phyloP scores from a whole-genome alignment of 108 stramenopile species.

The Tribonema minus region DNA sequence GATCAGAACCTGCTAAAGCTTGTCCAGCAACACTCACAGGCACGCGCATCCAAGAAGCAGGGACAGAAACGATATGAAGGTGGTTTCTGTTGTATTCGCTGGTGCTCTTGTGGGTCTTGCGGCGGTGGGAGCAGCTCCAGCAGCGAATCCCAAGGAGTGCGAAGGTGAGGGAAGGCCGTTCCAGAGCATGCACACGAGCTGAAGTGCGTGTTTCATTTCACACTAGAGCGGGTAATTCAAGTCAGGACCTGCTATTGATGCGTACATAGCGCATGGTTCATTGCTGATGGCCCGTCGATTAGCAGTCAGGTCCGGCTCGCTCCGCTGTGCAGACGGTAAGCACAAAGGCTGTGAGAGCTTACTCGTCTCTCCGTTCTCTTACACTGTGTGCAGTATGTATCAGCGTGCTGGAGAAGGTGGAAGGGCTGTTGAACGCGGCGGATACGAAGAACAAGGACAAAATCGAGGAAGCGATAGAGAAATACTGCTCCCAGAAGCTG shows the following conservation, averaged over 20 bases:
- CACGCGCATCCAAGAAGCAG: no score
- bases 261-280: not conserved
- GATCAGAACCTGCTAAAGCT: no score
- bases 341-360: no score
- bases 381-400: slow-evolving; percentile 49
- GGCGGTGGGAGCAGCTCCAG: not conserved
- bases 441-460: slow-evolving; percentile 51
- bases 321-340: no score
- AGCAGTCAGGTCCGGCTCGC: not conserved
- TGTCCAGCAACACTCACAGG: no score
- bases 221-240: no score
- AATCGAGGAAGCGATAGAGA: slow-evolving; percentile 53
- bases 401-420: slow-evolving; percentile 48
- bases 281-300: not conserved
- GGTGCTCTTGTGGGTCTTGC: no score
- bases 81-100: no score
- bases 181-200: no score
- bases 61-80: no score
- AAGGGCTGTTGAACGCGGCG: slow-evolving; percentile 22
- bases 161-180: no score
- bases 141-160: not conserved
- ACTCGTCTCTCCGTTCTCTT: not conserved
- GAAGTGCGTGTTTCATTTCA: no score
- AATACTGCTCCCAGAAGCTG: slow-evolving; percentile 44
- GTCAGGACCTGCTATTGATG: not conserved